Conservation (phyloP, 192 early-diverging fungal species). For the Backusella morwellensis region DNA sequence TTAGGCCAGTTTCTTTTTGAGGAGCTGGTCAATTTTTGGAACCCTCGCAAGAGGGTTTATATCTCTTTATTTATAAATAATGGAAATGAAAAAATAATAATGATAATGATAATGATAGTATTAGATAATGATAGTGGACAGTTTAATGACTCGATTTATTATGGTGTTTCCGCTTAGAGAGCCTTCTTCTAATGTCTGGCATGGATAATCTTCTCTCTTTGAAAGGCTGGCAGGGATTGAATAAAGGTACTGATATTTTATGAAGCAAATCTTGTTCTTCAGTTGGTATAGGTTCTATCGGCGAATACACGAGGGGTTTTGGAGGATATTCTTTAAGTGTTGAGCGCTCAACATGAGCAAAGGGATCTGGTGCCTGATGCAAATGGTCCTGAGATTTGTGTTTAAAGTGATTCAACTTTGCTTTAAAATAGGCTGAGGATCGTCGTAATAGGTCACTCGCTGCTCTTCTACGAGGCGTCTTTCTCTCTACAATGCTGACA, state of each 20-base stretch:
- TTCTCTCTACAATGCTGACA: not conserved
- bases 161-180: not conserved
- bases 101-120: not conserved
- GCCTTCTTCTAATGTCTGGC: not conserved
- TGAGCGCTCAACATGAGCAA: not conserved
- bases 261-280: not conserved
- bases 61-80: slow-evolving; percentile 5
- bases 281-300: slow-evolving; percentile 12
- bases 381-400: slow-evolving; percentile 17
- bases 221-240: not conserved
- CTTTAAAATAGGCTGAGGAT: slow-evolving; percentile 23
- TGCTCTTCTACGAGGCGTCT: not conserved
- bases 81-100: not conserved
- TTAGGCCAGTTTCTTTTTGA: not conserved
- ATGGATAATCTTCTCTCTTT: not conserved
- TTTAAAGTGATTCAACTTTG: slow-evolving; percentile 15
- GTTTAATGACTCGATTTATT: not conserved
- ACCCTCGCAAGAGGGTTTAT: not conserved
- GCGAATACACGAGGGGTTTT: slow-evolving; percentile 25
- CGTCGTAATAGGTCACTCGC: slow-evolving; percentile 20
- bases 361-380: not conserved
- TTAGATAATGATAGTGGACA: not conserved
- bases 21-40: slow-evolving; percentile 15
- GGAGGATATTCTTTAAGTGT: slow-evolving; percentile 25
- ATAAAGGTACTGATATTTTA: slow-evolving; percentile 8